These are phyloP conservation scores for Fusarium buharicum DNA, from an alignment of 2,329 filamentous ascomycete genomes.

Conservation along the genomic window DNA sequence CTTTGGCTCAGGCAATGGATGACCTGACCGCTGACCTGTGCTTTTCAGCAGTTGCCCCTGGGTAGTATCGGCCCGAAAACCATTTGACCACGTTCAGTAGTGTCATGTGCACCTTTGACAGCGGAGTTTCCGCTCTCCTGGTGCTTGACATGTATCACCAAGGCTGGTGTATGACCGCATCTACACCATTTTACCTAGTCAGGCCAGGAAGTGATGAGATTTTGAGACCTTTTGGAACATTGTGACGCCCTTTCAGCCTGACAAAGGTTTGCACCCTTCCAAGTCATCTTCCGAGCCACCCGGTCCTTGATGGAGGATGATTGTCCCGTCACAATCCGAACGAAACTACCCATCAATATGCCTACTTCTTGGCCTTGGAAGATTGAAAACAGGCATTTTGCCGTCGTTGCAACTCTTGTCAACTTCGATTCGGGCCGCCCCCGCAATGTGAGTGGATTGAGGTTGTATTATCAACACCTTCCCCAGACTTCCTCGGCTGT, in stretches of 20 bases:
- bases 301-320: no score
- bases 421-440: constrained; percentile 23
- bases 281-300: no score
- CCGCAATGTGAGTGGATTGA: constrained; percentile 16
- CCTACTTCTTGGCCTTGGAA: no score
- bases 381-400: background rate
- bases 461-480: background rate
- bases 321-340: no score
- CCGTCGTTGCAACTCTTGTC: background rate
- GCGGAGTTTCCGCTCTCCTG: constrained; percentile 22
- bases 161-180: no score
- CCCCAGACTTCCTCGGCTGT: background rate
- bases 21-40: constrained; percentile 2
- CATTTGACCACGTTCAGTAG: background rate
- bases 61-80: constrained; percentile 23
- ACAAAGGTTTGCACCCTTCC: no score
- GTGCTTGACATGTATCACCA: background rate
- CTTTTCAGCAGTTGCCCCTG: background rate
- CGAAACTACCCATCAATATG: no score
- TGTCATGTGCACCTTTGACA: constrained; percentile 11
- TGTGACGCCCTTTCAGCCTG: no score
- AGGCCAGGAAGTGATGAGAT: background rate
- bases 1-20: background rate
- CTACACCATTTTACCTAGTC: no score
- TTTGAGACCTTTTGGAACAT: no score